These are phyloP conservation scores for Starmerella bombi DNA, from an alignment of 805 yeast species.

Conservation along the genomic window DNA sequence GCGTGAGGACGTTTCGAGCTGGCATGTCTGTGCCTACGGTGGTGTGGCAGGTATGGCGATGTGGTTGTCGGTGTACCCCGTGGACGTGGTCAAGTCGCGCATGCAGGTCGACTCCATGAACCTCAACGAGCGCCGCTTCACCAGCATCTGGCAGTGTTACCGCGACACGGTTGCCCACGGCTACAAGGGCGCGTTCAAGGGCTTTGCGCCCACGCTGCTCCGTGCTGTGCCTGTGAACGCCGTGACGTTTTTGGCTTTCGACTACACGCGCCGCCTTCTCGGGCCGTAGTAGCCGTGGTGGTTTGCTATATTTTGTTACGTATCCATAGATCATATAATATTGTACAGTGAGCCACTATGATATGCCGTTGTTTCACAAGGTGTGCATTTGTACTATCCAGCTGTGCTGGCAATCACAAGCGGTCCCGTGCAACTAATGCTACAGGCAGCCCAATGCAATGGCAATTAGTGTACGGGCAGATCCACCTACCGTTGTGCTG, in stretches of 20 bases:
- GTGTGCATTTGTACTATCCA: no score
- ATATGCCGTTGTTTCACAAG: no score
- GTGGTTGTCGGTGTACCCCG: constrained; percentile 77
- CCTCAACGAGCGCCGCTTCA: constrained; percentile 46
- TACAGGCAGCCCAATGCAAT: no score
- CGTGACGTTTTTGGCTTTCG: constrained; percentile 90
- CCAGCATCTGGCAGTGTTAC: constrained; percentile 46
- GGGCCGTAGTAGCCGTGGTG: no score
- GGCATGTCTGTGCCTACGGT: constrained; percentile 77
- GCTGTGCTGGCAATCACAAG: no score
- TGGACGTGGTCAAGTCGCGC: constrained; percentile 82
- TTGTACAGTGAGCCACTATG: no score
- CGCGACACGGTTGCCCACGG: constrained; percentile 35
- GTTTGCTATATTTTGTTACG: no score
- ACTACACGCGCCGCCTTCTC: constrained; percentile 46
- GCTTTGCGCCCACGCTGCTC: constrained; percentile 80
- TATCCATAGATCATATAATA: no score
- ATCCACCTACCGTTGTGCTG: no score
- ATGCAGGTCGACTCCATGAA: constrained; percentile 63
- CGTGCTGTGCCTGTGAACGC: constrained; percentile 99
- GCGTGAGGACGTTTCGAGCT: constrained; percentile 72
- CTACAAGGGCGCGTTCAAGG: constrained; percentile 61
- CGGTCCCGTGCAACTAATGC: no score
- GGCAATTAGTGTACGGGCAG: no score
- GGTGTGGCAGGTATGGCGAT: constrained; percentile 82